Evolutionary conservation across 2,329 filamentous ascomycete genomes (phyloP), one percentile per base, ranked within the genome.

Genomic region (Colletotrichum tamarilloi): DNA sequence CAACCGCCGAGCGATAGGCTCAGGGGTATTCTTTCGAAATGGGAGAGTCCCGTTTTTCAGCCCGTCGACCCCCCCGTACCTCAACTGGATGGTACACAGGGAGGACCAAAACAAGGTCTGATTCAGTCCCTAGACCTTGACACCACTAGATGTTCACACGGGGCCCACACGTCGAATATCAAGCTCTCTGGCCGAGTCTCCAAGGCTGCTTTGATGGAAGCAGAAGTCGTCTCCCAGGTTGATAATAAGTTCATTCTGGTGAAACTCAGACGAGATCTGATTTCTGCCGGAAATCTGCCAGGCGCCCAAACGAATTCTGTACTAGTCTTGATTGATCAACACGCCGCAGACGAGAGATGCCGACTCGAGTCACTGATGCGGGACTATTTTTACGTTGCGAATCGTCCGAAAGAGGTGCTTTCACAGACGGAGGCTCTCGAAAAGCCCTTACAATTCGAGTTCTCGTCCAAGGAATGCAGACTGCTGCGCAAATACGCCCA

Each of bases 331-430:
- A 88, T 98, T 6, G 97, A 99, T 78, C 97, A 99, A 79, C 97
- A 99, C 80, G 97, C 97, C 1, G 97, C 95, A 3, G 96, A 98
- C 80, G 97, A 99, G 84, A 89, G 97, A 58, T 91, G 93, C 75
- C 91, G 92, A 1, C 89, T 98, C 1, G 97, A 99, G 79, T 80
- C 82, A 0, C 86, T 99, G 1, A 91, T 97, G 80, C 76, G 77
- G 0, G 76, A 76, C 6, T 91, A 90, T 68, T 91, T 91, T 74
- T 58, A 62, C 4, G 52, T 5, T n/a, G 73, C 4, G 66, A 71
- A 74, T 4, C 30, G 22, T 1, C 69, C 60, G 1, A 72, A 66
- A 4, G 26, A 62, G 2, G 19, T 76, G 1, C 73, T 70, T 24
- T 81, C 81, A 1, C 74, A 77, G 8, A 81, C 83, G 0, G 83